These are phyloP conservation scores for Nasturtium officinale DNA, from an alignment of 345 rosid genomes.

Conservation along the genomic window DNA sequence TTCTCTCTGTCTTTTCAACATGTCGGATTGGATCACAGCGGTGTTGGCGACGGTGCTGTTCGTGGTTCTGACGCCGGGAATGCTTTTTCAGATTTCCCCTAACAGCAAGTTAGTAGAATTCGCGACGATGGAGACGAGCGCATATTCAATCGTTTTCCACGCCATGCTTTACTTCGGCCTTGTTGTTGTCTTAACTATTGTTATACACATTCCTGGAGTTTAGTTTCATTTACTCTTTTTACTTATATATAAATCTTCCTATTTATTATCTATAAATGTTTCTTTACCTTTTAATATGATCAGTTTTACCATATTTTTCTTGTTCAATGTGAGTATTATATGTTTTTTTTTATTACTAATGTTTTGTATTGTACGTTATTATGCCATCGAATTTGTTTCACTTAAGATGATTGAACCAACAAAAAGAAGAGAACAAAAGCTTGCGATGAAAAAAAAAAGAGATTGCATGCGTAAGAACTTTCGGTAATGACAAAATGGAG, in stretches of 20 bases:
- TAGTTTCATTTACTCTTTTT: slow-evolving; percentile 6
- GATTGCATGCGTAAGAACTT: neutral
- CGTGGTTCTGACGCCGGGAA: slow-evolving; percentile 30
- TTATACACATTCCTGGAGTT: slow-evolving; percentile 25
- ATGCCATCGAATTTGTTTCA: neutral
- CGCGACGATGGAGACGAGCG: slow-evolving; percentile 38
- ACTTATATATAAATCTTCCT: neutral
- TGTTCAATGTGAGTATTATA: neutral
- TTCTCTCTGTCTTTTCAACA: neutral
- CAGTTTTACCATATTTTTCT: neutral
- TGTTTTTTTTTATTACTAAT: slow-evolving; percentile 3
- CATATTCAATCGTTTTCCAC: slow-evolving; percentile 22
- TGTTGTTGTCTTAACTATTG: slow-evolving; percentile 20
- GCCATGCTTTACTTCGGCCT: slow-evolving; percentile 36
- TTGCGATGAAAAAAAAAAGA: neutral
- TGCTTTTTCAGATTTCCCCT: slow-evolving; percentile 33
- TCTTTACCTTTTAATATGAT: neutral
- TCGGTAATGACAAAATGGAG: slow-evolving; percentile 18
- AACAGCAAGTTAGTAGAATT: slow-evolving; percentile 28
- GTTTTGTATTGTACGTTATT: neutral
- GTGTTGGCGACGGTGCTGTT: slow-evolving; percentile 28
- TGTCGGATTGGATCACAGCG: slow-evolving; percentile 15
- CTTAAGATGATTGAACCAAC: slow-evolving; percentile 2
- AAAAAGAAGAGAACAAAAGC: neutral
- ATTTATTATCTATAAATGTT: neutral